Conservation (phyloP, 768 basidiomycete genomes). For the Rubroboletus pulcherrimus region DNA sequence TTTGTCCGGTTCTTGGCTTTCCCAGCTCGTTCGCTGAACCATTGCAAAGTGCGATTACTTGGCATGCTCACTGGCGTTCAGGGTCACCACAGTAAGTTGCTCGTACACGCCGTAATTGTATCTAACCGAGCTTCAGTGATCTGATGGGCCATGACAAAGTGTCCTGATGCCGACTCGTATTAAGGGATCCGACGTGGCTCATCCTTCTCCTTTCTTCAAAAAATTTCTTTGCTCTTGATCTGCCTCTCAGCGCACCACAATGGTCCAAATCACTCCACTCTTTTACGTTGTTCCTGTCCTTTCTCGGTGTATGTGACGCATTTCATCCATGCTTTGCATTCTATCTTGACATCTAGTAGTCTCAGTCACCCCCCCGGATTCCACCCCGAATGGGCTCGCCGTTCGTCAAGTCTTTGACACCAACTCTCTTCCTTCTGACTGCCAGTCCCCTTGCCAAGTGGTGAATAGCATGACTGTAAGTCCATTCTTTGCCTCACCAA, state of each 20-base stretch:
- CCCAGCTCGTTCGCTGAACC: not conserved
- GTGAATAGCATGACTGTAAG: slow-evolving; percentile 19
- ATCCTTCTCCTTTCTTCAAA: not conserved
- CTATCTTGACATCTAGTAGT: not conserved
- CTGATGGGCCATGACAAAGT: not conserved
- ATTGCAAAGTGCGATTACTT: not conserved
- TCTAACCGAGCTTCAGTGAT: not conserved
- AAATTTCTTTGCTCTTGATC: not conserved
- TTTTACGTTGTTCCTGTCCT: slow-evolving; percentile 8
- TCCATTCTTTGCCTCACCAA: not conserved
- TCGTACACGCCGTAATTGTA: not conserved
- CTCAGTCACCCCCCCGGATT: not conserved
- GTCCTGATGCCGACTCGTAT: not conserved
- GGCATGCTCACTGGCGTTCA: not conserved
- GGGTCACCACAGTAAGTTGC: not conserved
- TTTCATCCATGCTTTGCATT: not conserved
- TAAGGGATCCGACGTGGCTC: not conserved
- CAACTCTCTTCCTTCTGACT: slow-evolving; percentile 11
- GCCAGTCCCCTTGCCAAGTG: slow-evolving; percentile 22
- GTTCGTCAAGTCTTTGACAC: slow-evolving; percentile 17
- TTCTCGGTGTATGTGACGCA: slow-evolving; percentile 10
- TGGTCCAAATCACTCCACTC: slow-evolving; percentile 24
- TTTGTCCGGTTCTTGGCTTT: not conserved
- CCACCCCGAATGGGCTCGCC: slow-evolving; percentile 10
- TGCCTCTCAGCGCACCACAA: not conserved